A percentile compares a stretch with the other conserved stretches of the same genome.
Evolutionary conservation across 768 basidiomycete species (phyloP).

Genomic region (Boletus barrowsii): DNA sequence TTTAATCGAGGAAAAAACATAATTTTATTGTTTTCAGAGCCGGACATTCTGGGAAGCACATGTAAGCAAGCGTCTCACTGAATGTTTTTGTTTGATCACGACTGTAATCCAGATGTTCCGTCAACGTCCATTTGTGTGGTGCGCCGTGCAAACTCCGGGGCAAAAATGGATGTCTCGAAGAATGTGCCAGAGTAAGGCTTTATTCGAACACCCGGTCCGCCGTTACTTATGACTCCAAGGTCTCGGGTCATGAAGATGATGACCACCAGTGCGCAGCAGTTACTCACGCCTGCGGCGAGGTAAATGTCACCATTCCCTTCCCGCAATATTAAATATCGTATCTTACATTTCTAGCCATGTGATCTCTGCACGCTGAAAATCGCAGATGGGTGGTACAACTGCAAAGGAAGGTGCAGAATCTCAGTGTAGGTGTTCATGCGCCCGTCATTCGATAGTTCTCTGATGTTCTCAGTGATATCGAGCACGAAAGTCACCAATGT

Average conservation of each 20-base stretch:
- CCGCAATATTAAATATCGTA: background rate
- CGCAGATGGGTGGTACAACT: constrained; percentile 33
- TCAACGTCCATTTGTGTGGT: constrained; percentile 54
- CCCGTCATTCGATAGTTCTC: background rate
- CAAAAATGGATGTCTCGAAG: constrained; percentile 48
- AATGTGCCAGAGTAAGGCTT: constrained; percentile 47
- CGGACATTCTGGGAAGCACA: constrained; percentile 52
- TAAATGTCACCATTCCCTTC: constrained; percentile 13
- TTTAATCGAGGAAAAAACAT: background rate
- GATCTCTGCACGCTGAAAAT: constrained; percentile 31
- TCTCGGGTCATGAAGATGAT: constrained; percentile 43
- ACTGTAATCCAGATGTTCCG: constrained; percentile 42
- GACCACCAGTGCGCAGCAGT: constrained; percentile 52
- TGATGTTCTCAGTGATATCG: constrained; percentile 37
- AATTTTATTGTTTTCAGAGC: constrained; percentile 35
- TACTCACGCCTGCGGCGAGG: constrained; percentile 56
- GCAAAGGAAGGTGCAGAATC: constrained; percentile 41
- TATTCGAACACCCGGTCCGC: background rate
- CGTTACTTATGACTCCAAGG: constrained; percentile 29
- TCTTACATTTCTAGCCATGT: constrained; percentile 37
- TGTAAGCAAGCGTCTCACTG: constrained; percentile 38
- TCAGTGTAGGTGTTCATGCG: constrained; percentile 34
- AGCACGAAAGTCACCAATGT: constrained; percentile 49
- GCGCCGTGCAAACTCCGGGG: constrained; percentile 44
- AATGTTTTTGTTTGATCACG: background rate